Conservation (phyloP, 768 basidiomycete species). For the Phaeotremella skinneri region DNA sequence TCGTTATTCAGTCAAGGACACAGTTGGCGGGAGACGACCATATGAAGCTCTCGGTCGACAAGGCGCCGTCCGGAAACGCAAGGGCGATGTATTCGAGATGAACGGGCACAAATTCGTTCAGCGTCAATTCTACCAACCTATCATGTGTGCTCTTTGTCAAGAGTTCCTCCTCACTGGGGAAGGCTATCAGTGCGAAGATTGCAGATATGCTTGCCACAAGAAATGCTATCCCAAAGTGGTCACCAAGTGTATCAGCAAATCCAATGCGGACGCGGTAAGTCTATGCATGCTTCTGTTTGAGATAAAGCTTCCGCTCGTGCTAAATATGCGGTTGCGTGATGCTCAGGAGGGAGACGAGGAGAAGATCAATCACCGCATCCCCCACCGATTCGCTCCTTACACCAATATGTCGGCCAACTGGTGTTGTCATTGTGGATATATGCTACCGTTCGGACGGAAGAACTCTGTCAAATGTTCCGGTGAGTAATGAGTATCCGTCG, state of each 20-base stretch:
- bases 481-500: slow-evolving; percentile 24
- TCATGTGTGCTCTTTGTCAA: slow-evolving; percentile 95
- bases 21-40: slow-evolving; percentile 84
- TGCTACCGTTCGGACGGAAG: slow-evolving; percentile 94
- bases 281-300: background rate
- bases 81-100: slow-evolving; percentile 98
- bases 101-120: slow-evolving; percentile 98
- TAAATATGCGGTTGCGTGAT: slow-evolving; percentile 5
- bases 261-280: slow-evolving; percentile 78
- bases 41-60: slow-evolving; percentile 95
- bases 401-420: slow-evolving; percentile 97
- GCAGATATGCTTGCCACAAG: slow-evolving; percentile 97
- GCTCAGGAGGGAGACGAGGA: slow-evolving; percentile 94
- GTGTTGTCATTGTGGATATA: slow-evolving; percentile 99
- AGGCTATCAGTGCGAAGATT: slow-evolving; percentile 99
- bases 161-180: slow-evolving; percentile 95
- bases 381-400: slow-evolving; percentile 93
- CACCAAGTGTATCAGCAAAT: slow-evolving; percentile 98
- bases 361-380: slow-evolving; percentile 98
- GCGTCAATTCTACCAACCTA: slow-evolving; percentile 96
- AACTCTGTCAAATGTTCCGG: slow-evolving; percentile 87
- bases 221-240: slow-evolving; percentile 99
- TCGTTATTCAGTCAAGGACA: slow-evolving; percentile 96
- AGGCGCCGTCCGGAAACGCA: slow-evolving; percentile 95
- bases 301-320: too few relatives aligned